Conservation (phyloP, 306 rosid genomes). For the Dryas drummondii region DNA sequence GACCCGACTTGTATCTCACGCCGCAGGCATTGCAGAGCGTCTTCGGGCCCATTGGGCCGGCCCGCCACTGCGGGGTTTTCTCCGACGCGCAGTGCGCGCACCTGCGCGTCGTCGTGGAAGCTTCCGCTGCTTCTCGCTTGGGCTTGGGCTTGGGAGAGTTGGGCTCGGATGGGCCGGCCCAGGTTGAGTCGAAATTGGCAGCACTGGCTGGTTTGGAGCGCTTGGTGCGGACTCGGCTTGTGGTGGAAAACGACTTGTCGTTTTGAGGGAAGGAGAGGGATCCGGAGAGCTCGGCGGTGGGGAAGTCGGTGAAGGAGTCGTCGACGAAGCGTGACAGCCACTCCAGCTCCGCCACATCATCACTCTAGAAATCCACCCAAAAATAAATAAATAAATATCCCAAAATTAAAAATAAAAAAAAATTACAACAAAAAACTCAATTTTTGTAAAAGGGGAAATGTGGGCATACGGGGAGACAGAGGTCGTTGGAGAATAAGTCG, state of each 20-base stretch:
- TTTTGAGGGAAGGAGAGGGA: neutral
- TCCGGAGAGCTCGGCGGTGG: conserved; percentile 9
- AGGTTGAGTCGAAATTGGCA: neutral
- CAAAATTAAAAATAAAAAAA: neutral
- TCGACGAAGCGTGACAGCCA: conserved; percentile 68
- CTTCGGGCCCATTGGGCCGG: conserved; percentile 69
- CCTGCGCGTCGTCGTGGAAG: conserved; percentile 13
- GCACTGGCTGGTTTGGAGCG: neutral
- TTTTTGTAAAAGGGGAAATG: neutral
- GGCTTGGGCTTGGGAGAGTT: neutral
- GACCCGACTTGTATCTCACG: conserved; percentile 62
- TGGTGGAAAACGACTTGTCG: conserved; percentile 35
- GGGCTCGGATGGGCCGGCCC: neutral
- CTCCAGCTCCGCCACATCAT: conserved; percentile 54
- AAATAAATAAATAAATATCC: neutral
- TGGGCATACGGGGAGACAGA: conserved; percentile 36
- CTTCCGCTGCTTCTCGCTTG: conserved; percentile 10
- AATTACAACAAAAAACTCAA: neutral
- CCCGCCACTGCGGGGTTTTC: conserved; percentile 72
- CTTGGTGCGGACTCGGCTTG: conserved; percentile 37
- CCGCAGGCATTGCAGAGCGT: conserved; percentile 74
- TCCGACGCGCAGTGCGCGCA: conserved; percentile 60
- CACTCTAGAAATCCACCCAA: conserved; percentile 17
- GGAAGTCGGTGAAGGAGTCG: conserved; percentile 49
- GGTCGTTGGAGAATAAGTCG: conserved; percentile 35